phyloP scores from a whole-genome alignment of 352 stramenopile genomes.

The Albugo laibachii region DNA sequence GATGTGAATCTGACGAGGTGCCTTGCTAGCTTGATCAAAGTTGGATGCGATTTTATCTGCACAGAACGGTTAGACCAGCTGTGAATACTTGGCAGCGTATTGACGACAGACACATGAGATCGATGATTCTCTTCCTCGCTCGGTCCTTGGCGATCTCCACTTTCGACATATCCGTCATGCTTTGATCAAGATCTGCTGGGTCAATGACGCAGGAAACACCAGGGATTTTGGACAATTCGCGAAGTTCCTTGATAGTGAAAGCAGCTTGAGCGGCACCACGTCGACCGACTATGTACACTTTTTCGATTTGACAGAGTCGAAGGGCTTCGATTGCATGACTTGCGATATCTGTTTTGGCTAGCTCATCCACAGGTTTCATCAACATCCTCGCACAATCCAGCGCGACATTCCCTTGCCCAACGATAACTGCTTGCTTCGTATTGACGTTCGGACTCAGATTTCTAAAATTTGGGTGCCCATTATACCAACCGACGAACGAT shows the following conservation, averaged over 20 bases:
- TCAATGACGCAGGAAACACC: conserved; percentile 72
- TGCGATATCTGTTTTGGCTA: conserved; percentile 87
- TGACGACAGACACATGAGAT: neutral
- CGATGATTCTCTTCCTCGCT: conserved; percentile 20
- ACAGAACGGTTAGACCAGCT: neutral
- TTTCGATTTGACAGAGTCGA: conserved; percentile 19
- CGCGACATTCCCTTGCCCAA: conserved; percentile 95
- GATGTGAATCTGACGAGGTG: conserved; percentile 28
- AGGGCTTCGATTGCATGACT: conserved; percentile 76
- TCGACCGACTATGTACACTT: conserved; percentile 84
- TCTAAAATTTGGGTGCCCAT: conserved; percentile 90
- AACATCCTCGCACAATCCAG: conserved; percentile 93
- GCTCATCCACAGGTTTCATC: conserved; percentile 75
- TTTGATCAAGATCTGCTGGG: conserved; percentile 71
- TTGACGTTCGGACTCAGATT: conserved; percentile 49
- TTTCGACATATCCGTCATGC: conserved; percentile 61
- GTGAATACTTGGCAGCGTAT: too few species aligned
- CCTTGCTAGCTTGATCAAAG: conserved; percentile 10
- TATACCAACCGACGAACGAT: conserved; percentile 98
- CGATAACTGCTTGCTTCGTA: conserved; percentile 79
- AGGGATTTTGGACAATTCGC: conserved; percentile 75
- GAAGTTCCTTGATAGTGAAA: conserved; percentile 96
- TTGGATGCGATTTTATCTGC: conserved; percentile 23
- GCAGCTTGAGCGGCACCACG: conserved; percentile 89
- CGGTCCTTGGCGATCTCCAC: conserved; percentile 76